A percentile compares a stretch with the other conserved stretches of the same genome.
phyloP scores from a whole-genome alignment of 2,329 filamentous ascomycete species.

The Talaromyces rugulosus region DNA sequence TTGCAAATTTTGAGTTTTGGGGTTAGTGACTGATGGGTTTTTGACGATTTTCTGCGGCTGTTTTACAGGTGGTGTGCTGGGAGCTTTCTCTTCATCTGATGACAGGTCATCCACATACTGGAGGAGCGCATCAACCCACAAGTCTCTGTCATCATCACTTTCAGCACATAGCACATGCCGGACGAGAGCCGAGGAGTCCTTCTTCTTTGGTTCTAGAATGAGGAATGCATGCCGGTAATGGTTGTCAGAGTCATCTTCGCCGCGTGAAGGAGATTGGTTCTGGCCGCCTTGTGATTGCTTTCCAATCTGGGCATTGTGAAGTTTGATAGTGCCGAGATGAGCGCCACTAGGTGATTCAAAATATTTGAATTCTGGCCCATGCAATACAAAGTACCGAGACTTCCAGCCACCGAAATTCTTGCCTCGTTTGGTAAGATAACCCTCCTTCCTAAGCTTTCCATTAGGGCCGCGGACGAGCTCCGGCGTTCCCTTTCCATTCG shows the following conservation, averaged over 20 bases:
- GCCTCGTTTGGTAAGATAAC: constrained; percentile 91
- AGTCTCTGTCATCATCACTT: constrained; percentile 85
- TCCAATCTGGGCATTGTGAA: constrained; percentile 86
- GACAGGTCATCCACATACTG: constrained; percentile 69
- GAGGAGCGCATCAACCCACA: constrained; percentile 86
- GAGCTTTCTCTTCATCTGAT: constrained; percentile 28
- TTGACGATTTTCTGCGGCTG: constrained; percentile 15
- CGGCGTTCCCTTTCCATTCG: constrained; percentile 26
- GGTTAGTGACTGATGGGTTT: constrained; percentile 15
- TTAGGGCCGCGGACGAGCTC: constrained; percentile 50
- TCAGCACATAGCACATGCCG: constrained; percentile 95
- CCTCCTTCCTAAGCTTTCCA: constrained; percentile 69
- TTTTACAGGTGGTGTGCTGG: constrained; percentile 4
- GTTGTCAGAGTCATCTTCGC: constrained; percentile 75
- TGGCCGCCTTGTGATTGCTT: constrained; percentile 70
- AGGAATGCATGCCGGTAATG: constrained; percentile 96
- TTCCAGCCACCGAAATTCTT: constrained; percentile 99
- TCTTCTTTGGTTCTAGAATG: constrained; percentile 91
- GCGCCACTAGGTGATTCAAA: constrained; percentile 87
- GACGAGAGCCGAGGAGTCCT: constrained; percentile 81
- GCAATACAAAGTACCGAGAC: constrained; percentile 67
- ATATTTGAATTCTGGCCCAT: constrained; percentile 74
- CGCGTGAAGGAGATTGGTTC: constrained; percentile 58
- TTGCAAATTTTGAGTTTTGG: constrained; percentile 23
- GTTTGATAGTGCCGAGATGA: constrained; percentile 88